Conservation (phyloP, 257 asterid species). For the Jacaranda mimosifolia region DNA sequence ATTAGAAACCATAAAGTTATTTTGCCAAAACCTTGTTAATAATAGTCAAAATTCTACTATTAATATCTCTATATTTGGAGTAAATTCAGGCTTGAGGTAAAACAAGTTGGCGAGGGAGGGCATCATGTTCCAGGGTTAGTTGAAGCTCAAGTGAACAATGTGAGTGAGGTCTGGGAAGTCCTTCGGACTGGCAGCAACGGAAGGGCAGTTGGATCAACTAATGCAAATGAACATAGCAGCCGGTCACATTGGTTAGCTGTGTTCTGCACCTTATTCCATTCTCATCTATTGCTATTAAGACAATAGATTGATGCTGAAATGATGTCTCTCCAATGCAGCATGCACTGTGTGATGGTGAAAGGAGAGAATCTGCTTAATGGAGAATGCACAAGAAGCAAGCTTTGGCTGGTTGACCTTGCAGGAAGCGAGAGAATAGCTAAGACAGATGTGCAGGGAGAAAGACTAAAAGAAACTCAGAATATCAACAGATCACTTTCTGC, state of each 20-base stretch:
- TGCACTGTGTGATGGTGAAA: slow-evolving; percentile 96
- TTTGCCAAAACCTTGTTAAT: not conserved
- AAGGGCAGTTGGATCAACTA: slow-evolving; percentile 91
- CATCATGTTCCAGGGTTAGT: slow-evolving; percentile 95
- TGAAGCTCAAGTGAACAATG: slow-evolving; percentile 80
- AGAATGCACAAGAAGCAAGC: slow-evolving; percentile 91
- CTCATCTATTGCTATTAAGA: not conserved
- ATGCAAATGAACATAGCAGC: slow-evolving; percentile 94
- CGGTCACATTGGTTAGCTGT: slow-evolving; percentile 86
- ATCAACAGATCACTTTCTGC: slow-evolving; percentile 94
- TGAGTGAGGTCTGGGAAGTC: slow-evolving; percentile 91
- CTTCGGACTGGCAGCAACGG: slow-evolving; percentile 83
- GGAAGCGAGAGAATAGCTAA: slow-evolving; percentile 97
- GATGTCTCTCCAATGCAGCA: slow-evolving; percentile 53
- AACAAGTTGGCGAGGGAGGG: slow-evolving; percentile 90
- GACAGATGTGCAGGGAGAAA: slow-evolving; percentile 92
- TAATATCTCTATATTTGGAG: not conserved
- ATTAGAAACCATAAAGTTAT: not conserved
- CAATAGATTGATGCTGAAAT: slow-evolving; percentile 22
- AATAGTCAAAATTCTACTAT: too few relatives aligned
- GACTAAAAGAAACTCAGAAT: slow-evolving; percentile 92
- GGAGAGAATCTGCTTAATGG: slow-evolving; percentile 85
- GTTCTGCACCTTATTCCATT: slow-evolving; percentile 13
- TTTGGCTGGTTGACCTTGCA: slow-evolving; percentile 93
- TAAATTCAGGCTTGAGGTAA: slow-evolving; percentile 80